Base-by-base conservation (phyloP, 345 rosid species). In the Citrus medica region DNA sequence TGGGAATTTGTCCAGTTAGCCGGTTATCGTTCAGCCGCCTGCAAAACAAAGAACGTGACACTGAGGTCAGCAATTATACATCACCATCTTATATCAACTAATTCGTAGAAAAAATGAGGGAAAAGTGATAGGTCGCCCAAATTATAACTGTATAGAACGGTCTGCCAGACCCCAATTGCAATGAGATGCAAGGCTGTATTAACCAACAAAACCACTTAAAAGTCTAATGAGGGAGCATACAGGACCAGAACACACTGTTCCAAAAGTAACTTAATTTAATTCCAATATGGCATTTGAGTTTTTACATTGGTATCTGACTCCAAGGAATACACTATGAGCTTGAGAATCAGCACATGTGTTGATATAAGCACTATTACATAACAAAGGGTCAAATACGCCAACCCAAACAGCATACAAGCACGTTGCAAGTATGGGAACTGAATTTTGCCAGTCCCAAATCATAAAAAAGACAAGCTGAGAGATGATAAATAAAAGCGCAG, bases 11-110 rank as follows among this genome's bases (percentile, higher is more conserved):
- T 84, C 93, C 96, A 35, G 86, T 85, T 80, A 90, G 79, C 51
- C 22, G 84, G 69, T 91, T 91, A 71, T 91, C 89, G 77, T 90
- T 91, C 63, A 91, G 90, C 71, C 95, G 92, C 40, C 93, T 91
- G 88, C 65, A 79, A 78, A 48, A 35, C 40, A 35, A 24, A 38
- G 67, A 77, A 74, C 8, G 67, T 53, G 30, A 61, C 38, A 65
- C 63, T 67, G 19, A 73, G 33, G 33, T 0, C 33, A 48, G 48
- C 28, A 48, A 22, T 7, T 19, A 22, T 33, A 67, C 19, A 7
- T 76, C 73, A 67, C 12, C 62, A 48, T 4, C 12, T 42, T 25
- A 67, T n/a, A 74, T 17, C 14, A 61, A 71, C 32, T 12, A 78
- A 66, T 66, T 55, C 6, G 40, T 61, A 46, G 32, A 12, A 25